These are phyloP conservation scores for Colletotrichum aenigma DNA, from an alignment of 2,329 filamentous ascomycete genomes.

Conservation along the genomic window DNA sequence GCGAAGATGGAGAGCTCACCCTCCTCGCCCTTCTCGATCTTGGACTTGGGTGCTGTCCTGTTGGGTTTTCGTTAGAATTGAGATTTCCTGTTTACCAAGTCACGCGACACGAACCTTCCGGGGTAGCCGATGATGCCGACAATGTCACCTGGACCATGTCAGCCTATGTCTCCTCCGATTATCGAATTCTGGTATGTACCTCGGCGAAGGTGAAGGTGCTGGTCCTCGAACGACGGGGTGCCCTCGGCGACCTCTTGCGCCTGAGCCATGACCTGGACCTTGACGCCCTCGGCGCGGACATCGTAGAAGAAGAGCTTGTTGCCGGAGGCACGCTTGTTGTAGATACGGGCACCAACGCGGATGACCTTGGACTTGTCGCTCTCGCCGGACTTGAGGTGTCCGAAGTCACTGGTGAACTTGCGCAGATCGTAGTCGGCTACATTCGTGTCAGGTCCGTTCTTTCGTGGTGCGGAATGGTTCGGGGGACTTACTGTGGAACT, in stretches of 20 bases:
- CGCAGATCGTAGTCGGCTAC: slow-evolving; percentile 82
- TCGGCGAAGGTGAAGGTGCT: slow-evolving; percentile 87
- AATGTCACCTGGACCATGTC: slow-evolving; percentile 67
- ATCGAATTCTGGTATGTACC: slow-evolving; percentile 35
- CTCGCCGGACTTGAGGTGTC: slow-evolving; percentile 87
- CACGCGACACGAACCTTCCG: slow-evolving; percentile 43
- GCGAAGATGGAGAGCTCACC: slow-evolving; percentile 96
- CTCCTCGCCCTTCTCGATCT: slow-evolving; percentile 76
- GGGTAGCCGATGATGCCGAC: slow-evolving; percentile 87
- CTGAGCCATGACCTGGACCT: slow-evolving; percentile 93
- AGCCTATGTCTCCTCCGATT: not conserved
- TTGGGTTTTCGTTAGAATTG: not conserved
- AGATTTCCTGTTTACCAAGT: not conserved
- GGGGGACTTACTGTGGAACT: slow-evolving; percentile 38
- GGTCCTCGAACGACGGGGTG: slow-evolving; percentile 74
- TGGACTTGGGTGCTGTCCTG: slow-evolving; percentile 86
- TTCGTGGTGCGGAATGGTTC: not conserved
- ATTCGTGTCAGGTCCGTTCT: slow-evolving; percentile 39
- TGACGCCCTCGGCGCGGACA: slow-evolving; percentile 66
- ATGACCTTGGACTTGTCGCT: slow-evolving; percentile 76
- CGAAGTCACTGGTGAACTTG: slow-evolving; percentile 80
- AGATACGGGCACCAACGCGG: slow-evolving; percentile 83
- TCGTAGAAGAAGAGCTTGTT: slow-evolving; percentile 93
- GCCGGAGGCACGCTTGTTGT: slow-evolving; percentile 82
- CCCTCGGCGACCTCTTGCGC: slow-evolving; percentile 75